These are phyloP conservation scores for Epichloe amarillans DNA, from an alignment of 2,329 filamentous ascomycete genomes.

Conservation along the genomic window DNA sequence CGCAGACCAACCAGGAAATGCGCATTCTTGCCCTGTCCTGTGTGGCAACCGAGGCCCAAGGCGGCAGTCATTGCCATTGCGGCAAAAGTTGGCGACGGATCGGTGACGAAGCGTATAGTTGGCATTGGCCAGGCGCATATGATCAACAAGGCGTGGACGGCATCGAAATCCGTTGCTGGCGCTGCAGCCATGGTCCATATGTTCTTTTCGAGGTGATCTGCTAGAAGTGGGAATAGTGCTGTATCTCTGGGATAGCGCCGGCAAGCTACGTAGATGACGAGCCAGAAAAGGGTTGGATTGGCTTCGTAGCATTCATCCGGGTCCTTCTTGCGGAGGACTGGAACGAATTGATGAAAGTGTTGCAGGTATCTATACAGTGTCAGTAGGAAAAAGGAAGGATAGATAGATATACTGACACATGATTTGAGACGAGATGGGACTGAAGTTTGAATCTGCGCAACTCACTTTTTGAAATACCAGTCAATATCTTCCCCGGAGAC, in stretches of 20 bases:
- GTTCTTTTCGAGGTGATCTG: conserved; percentile 33
- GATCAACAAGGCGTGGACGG: conserved; percentile 38
- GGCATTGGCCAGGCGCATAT: conserved; percentile 39
- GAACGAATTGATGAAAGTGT: conserved; percentile 38
- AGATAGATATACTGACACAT: not conserved
- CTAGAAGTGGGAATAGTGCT: conserved; percentile 28
- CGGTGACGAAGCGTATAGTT: conserved; percentile 35
- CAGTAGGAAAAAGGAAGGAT: not conserved
- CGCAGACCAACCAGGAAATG: conserved; percentile 33
- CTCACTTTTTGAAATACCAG: conserved; percentile 39
- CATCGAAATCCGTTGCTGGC: conserved; percentile 30
- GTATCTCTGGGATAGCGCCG: conserved; percentile 34
- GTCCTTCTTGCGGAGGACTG: conserved; percentile 34
- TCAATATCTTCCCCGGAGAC: conserved; percentile 40
- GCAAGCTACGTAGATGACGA: conserved; percentile 36
- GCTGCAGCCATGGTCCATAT: conserved; percentile 30
- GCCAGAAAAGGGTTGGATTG: conserved; percentile 39
- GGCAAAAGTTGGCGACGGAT: conserved; percentile 35
- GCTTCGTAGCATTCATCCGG: conserved; percentile 37
- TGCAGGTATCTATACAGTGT: conserved; percentile 31
- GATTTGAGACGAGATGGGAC: not conserved
- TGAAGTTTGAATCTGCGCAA: not conserved
- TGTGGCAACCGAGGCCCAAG: conserved; percentile 37
- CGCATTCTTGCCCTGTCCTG: conserved; percentile 35
- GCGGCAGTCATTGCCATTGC: conserved; percentile 33